phyloP scores from a whole-genome alignment of 1,284 basidiomycete species.

The Peniophora sp. region DNA sequence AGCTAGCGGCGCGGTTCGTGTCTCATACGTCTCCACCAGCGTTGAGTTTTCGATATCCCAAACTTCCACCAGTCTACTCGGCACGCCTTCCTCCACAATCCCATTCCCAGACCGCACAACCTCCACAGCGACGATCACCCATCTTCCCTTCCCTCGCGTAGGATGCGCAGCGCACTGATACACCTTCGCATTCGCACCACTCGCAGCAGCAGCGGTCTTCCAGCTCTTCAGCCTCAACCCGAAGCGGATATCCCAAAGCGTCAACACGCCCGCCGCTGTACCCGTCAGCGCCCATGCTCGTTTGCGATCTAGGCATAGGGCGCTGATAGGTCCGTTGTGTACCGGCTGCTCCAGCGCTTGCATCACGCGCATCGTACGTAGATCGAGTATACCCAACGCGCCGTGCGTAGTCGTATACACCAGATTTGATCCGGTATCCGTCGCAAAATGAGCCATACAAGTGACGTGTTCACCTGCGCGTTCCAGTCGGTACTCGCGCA shows the following conservation, averaged over 20 bases:
- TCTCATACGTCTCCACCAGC: slow-evolving; percentile 65
- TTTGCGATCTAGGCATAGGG: slow-evolving; percentile 76
- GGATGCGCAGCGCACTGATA: slow-evolving; percentile 78
- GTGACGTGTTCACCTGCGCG: slow-evolving; percentile 69
- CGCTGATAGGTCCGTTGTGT: slow-evolving; percentile 82
- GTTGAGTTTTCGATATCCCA: slow-evolving; percentile 72
- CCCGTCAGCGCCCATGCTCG: slow-evolving; percentile 85
- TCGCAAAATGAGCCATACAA: slow-evolving; percentile 69
- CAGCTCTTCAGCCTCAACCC: slow-evolving; percentile 85
- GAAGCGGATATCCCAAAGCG: slow-evolving; percentile 93
- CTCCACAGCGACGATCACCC: slow-evolving; percentile 82
- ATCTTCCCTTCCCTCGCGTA: slow-evolving; percentile 78
- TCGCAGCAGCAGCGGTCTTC: slow-evolving; percentile 61
- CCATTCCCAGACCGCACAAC: slow-evolving; percentile 19
- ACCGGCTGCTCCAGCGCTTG: slow-evolving; percentile 78
- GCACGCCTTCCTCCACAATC: slow-evolving; percentile 10
- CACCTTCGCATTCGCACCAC: slow-evolving; percentile 46
- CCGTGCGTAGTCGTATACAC: slow-evolving; percentile 83
- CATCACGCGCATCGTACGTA: slow-evolving; percentile 76
- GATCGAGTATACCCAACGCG: slow-evolving; percentile 71
- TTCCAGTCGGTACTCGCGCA: slow-evolving; percentile 68
- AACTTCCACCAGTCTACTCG: slow-evolving; percentile 57
- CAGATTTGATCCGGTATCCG: slow-evolving; percentile 66
- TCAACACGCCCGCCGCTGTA: slow-evolving; percentile 76
- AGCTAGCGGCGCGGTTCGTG: slow-evolving; percentile 31